These are phyloP conservation scores for Conoideocrella luteorostrata DNA, from an alignment of 2,329 filamentous ascomycete species.

Conservation along the genomic window DNA sequence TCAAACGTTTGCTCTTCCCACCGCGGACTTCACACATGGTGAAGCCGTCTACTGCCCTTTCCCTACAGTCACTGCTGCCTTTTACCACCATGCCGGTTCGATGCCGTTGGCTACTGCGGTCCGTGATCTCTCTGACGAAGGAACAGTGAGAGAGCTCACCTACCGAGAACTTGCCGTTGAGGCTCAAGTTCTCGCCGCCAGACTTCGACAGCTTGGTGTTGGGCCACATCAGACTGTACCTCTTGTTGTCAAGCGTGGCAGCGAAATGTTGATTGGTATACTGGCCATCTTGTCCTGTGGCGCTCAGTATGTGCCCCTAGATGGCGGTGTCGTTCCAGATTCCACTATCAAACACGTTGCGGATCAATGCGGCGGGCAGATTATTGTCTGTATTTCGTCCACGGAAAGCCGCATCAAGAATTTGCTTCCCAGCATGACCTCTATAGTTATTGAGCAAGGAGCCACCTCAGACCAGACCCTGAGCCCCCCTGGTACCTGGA, in stretches of 20 bases:
- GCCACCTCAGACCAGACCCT: neutral
- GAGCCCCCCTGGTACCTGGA: slow-evolving; percentile 10
- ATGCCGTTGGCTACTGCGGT: slow-evolving; percentile 33
- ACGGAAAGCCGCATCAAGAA: slow-evolving; percentile 26
- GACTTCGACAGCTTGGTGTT: slow-evolving; percentile 33
- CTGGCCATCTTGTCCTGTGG: slow-evolving; percentile 50
- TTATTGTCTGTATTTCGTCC: slow-evolving; percentile 41
- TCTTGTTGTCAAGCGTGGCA: slow-evolving; percentile 47
- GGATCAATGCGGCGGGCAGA: slow-evolving; percentile 34
- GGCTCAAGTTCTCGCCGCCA: slow-evolving; percentile 35
- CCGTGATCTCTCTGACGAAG: slow-evolving; percentile 25
- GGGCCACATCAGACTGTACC: slow-evolving; percentile 40
- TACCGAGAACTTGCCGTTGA: slow-evolving; percentile 37
- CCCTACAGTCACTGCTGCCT: slow-evolving; percentile 31
- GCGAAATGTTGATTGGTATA: slow-evolving; percentile 53
- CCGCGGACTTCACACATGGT: slow-evolving; percentile 10
- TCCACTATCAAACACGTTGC: slow-evolving; percentile 43
- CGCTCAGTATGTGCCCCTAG: slow-evolving; percentile 54
- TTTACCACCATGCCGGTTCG: slow-evolving; percentile 29
- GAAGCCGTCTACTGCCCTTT: slow-evolving; percentile 24
- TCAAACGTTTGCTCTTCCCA: slow-evolving; percentile 6
- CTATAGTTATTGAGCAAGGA: slow-evolving; percentile 24
- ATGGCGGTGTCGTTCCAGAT: slow-evolving; percentile 46
- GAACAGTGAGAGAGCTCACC: slow-evolving; percentile 27
- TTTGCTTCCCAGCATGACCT: slow-evolving; percentile 17